Conservation (phyloP, 2,329 filamentous ascomycete genomes). For the Claviceps maximensis region DNA sequence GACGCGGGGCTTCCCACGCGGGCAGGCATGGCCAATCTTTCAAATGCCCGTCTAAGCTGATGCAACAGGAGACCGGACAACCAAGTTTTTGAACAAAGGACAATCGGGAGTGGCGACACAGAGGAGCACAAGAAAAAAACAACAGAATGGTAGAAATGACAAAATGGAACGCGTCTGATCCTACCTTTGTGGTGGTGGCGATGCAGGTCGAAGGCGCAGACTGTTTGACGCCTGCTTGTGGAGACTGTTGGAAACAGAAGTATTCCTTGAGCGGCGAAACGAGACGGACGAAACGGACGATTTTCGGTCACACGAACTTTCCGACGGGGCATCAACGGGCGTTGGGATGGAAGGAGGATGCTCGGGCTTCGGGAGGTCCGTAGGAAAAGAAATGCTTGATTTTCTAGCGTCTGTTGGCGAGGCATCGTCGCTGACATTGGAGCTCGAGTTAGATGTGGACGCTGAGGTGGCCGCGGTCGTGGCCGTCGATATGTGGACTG, state of each 20-base stretch:
- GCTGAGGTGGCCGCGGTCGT: background rate
- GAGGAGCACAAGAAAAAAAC: background rate
- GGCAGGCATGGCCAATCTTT: background rate
- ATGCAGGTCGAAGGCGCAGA: slow-evolving; percentile 1
- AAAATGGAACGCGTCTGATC: background rate
- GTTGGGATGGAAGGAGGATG: slow-evolving; percentile 5
- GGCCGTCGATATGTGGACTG: background rate
- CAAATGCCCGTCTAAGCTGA: background rate
- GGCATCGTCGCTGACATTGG: slow-evolving; percentile 11
- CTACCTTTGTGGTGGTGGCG: slow-evolving; percentile 7
- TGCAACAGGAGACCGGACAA: background rate
- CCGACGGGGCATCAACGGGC: slow-evolving; percentile 3
- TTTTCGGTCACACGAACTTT: slow-evolving; percentile 6
- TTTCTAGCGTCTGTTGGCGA: slow-evolving; percentile 18
- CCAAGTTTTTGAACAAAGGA: too few species aligned
- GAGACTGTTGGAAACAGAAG: background rate
- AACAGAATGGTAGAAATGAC: background rate
- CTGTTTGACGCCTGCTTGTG: slow-evolving; percentile 1
- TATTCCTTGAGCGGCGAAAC: slow-evolving; percentile 2
- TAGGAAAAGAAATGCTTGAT: slow-evolving; percentile 22
- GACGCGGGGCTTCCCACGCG: background rate
- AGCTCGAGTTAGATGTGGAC: slow-evolving; percentile 10
- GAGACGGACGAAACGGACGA: slow-evolving; percentile 6
- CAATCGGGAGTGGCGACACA: too few species aligned
- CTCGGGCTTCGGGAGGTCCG: slow-evolving; percentile 18